Evolutionary conservation across 1,284 basidiomycete genomes (phyloP).

Genomic region (Macrocystidia cucumis): DNA sequence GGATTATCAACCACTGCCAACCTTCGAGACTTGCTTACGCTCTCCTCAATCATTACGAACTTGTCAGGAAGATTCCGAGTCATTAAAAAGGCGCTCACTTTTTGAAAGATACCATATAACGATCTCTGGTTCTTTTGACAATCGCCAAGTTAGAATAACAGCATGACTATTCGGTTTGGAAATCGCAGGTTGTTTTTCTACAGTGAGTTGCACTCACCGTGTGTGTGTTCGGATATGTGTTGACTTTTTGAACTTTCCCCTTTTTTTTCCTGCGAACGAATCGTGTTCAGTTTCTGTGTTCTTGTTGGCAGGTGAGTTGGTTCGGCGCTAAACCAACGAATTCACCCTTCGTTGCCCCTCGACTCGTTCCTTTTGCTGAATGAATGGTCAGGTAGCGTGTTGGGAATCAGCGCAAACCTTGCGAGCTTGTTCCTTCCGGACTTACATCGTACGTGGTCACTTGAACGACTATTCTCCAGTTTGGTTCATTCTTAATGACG

Average conservation of each 20-base stretch:
- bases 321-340: background rate
- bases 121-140: no score
- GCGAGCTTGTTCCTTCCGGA: conserved; percentile 56
- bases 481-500: conserved; percentile 5
- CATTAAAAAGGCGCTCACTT: no score
- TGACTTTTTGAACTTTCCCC: no score
- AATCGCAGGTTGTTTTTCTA: conserved; percentile 45
- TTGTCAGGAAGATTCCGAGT: no score
- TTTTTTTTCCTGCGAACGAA: conserved; percentile 9
- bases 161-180: conserved; percentile 51
- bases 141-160: conserved; percentile 12
- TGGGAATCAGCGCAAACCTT: conserved; percentile 62
- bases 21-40: no score
- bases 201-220: conserved; percentile 18
- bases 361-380: no score
- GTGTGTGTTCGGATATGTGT: no score
- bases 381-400: conserved; percentile 35
- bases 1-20: no score
- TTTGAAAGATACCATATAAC: no score
- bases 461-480: conserved; percentile 1
- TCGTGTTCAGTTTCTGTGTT: conserved; percentile 42
- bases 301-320: conserved; percentile 39
- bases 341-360: background rate
- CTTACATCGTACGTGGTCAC: conserved; percentile 43
- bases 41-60: no score